Conservation (phyloP, 805 yeast species). For the Lipomyces orientalis region DNA sequence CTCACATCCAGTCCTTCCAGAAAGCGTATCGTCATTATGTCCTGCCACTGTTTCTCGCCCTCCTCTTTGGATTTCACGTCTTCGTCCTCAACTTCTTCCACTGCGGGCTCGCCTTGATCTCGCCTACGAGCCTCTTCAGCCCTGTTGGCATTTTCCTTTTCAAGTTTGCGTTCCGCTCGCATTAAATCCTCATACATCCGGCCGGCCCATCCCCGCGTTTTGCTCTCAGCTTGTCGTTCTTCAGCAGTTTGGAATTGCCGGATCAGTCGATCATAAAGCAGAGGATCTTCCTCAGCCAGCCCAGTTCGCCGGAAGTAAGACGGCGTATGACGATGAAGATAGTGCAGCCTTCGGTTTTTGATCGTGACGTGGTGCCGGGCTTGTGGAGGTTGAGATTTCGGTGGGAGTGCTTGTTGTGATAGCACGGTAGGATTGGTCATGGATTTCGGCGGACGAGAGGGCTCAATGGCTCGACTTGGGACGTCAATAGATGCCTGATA, state of each 20-base stretch:
- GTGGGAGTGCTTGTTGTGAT: not conserved
- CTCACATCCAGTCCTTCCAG: conserved; percentile 25
- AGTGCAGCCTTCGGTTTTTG: conserved; percentile 28
- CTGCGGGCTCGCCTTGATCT: not conserved
- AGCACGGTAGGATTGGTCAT: not conserved
- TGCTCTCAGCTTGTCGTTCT: conserved; percentile 26
- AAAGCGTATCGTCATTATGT: conserved; percentile 30
- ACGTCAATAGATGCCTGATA: no score
- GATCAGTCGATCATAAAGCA: conserved; percentile 22
- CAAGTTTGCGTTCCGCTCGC: conserved; percentile 29
- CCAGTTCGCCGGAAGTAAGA: conserved; percentile 17
- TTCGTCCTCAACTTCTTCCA: conserved; percentile 8
- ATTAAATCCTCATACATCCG: conserved; percentile 33
- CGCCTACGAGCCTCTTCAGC: conserved; percentile 15
- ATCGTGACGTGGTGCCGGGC: conserved; percentile 18
- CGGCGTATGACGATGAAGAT: conserved; percentile 19
- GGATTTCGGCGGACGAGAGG: not conserved
- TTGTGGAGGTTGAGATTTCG: not conserved
- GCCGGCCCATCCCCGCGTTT: conserved; percentile 31
- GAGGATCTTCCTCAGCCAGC: conserved; percentile 29
- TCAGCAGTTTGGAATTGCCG: conserved; percentile 24
- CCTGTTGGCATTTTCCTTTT: conserved; percentile 1
- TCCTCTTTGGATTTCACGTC: conserved; percentile 19
- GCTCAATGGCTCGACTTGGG: no score
- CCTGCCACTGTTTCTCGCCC: conserved; percentile 28